Base-by-base conservation (phyloP, 2,329 filamentous ascomycete species). In the Aspergillus nomiae region DNA sequence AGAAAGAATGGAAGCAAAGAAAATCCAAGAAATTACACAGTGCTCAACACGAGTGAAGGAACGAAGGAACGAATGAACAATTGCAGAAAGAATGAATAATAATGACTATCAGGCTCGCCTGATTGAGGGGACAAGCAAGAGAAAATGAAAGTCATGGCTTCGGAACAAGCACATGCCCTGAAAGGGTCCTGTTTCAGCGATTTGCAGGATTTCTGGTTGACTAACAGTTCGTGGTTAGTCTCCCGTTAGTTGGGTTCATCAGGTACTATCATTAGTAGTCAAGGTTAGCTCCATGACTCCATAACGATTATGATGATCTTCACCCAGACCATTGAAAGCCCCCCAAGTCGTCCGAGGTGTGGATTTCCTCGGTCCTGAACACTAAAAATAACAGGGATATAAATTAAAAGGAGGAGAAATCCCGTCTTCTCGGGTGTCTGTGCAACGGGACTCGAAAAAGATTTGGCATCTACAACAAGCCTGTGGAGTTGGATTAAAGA, bases 1-100 rank as follows among this genome's bases (percentile, higher is more conserved):
- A 51, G 41, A 58, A 50, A 58, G 59, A 51, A 59, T n/a, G 34
- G 21, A 55, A 55, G 46, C 55, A 59, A 21, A 45, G 28, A 43
- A 56, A 50, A 46, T 19, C 6, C 57, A n/a, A 41, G 34, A 26
- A 48, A 26, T 8, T 12, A 28, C 12, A 36, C 14, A 21, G 59
- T 46, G 51, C 14, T 56, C 32, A 56, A 60, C 28, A 46, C 53
- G 19, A 60, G 26, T 41, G 38, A 24, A 24, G 21, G 21, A 24
- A 24, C 21, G 38, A 41, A 43, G 41, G 28, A 53, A 36, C 36
- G 32, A 55, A 12, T 55, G 16, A 41, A 61, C 46, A 36, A 54
- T 54, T 24, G 30, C 28, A n/a, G 9, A 19, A 10, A 14, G 19
- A 54, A 54, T 36, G 51, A 36, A 54, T 32, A 30, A 53, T 6